phyloP scores from a whole-genome alignment of 805 yeast species.

The Scheffersomyces stipitis region DNA sequence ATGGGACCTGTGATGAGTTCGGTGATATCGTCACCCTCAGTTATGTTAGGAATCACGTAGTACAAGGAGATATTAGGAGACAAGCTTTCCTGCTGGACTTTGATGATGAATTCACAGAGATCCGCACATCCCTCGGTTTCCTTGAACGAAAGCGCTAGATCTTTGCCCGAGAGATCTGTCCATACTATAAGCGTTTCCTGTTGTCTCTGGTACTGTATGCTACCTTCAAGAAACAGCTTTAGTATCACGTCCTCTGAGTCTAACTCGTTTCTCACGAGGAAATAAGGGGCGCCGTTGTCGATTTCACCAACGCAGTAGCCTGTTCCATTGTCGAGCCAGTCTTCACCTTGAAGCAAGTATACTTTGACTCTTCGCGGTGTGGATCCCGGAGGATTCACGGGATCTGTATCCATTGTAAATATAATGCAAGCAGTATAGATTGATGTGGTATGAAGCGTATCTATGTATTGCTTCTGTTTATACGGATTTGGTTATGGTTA shows the following conservation, averaged over 20 bases:
- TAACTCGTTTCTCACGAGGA: conserved; percentile 72
- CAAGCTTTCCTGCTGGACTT: conserved; percentile 54
- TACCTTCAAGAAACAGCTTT: conserved; percentile 66
- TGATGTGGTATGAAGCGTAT: too few species aligned
- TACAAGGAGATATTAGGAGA: conserved; percentile 67
- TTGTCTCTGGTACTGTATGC: conserved; percentile 85
- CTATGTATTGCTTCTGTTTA: too few species aligned
- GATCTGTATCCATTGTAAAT: too few species aligned
- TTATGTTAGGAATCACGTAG: conserved; percentile 54
- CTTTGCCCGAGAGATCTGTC: conserved; percentile 75
- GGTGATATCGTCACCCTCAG: conserved; percentile 50
- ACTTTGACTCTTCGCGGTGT: conserved; percentile 83
- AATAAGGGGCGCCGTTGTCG: conserved; percentile 49
- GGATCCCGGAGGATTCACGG: conserved; percentile 10
- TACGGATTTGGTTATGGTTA: too few species aligned
- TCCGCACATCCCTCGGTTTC: conserved; percentile 87
- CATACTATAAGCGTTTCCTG: conserved; percentile 93
- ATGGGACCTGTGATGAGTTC: conserved; percentile 83
- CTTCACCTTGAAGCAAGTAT: conserved; percentile 76
- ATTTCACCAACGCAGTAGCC: conserved; percentile 83
- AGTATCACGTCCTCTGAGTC: conserved; percentile 59
- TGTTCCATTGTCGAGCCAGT: conserved; percentile 91
- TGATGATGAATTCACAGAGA: conserved; percentile 75
- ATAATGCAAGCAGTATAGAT: too few species aligned
- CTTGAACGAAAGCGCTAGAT: conserved; percentile 88